These are phyloP conservation scores for Annona cherimola DNA, from an alignment of 164 flowering plant genomes.

Conservation along the genomic window DNA sequence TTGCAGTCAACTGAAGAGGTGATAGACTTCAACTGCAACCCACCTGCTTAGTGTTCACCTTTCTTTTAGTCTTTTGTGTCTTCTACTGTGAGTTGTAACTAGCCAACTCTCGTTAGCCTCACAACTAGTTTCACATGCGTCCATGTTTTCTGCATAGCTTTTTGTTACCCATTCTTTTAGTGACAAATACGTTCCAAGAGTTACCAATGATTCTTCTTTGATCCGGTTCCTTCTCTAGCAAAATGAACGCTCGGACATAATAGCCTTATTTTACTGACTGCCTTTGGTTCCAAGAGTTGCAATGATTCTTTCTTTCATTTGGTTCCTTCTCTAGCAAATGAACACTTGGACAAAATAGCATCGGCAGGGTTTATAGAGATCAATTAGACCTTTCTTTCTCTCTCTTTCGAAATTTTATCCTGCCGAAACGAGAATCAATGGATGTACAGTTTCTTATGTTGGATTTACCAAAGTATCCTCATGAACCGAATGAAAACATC, in stretches of 20 bases:
- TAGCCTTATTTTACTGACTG: no score
- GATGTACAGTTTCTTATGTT: no score
- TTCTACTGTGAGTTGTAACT: no score
- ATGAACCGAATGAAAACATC: no score
- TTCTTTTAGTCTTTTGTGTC: no score
- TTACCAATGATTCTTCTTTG: no score
- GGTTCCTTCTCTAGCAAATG: background rate
- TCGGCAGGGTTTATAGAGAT: background rate
- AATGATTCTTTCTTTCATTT: background rate
- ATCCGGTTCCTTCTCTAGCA: background rate
- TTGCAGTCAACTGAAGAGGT: conserved; percentile 43
- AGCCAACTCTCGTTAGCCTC: no score
- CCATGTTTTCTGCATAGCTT: background rate
- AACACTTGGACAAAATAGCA: background rate
- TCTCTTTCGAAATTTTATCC: background rate
- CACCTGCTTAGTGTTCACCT: background rate
- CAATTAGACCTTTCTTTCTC: background rate
- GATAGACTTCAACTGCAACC: background rate
- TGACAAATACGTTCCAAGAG: background rate
- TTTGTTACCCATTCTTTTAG: background rate
- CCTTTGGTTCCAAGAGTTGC: background rate
- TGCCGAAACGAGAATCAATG: background rate
- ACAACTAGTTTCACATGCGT: no score
- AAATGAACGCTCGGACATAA: no score
- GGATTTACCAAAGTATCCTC: no score